Percentiles rank a stretch among this genome's conserved stretches.
phyloP scores from a whole-genome alignment of 345 rosid species.

The Camelina sativa region DNA sequence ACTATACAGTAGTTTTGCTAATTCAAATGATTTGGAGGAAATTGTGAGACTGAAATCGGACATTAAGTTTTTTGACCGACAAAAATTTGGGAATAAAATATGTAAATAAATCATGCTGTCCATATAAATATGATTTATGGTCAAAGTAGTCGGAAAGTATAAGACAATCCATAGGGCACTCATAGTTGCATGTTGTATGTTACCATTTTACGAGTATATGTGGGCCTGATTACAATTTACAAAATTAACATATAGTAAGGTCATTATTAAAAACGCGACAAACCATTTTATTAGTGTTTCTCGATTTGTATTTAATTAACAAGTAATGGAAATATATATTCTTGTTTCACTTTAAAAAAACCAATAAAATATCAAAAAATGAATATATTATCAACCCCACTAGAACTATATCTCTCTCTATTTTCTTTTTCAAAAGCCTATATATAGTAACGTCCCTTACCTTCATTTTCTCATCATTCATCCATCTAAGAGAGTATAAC shows the following conservation, averaged over 20 bases:
- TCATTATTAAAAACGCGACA: not conserved
- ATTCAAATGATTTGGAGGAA: not conserved
- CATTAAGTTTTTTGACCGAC: not conserved
- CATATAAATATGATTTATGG: slow-evolving; percentile 6
- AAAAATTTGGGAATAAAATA: not conserved
- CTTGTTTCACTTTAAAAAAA: not conserved
- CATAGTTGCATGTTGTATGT: not conserved
- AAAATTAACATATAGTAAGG: not conserved
- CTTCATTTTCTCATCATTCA: not conserved
- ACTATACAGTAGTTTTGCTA: too few relatives aligned
- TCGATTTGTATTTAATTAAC: not conserved
- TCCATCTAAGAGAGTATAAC: not conserved
- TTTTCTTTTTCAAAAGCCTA: not conserved
- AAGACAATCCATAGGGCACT: not conserved
- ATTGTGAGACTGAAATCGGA: not conserved
- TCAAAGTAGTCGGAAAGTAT: slow-evolving; percentile 24
- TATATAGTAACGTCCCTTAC: not conserved
- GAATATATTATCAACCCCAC: not conserved
- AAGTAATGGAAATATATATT: not conserved
- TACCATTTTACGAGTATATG: not conserved
- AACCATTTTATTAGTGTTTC: not conserved
- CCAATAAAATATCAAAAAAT: not conserved
- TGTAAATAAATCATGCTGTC: not conserved
- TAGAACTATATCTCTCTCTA: too few relatives aligned
- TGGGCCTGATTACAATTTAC: not conserved